A percentile compares a stretch with the other conserved stretches of the same genome.
phyloP scores from a whole-genome alignment of 2,329 filamentous ascomycete species.

The Alternaria sp. region DNA sequence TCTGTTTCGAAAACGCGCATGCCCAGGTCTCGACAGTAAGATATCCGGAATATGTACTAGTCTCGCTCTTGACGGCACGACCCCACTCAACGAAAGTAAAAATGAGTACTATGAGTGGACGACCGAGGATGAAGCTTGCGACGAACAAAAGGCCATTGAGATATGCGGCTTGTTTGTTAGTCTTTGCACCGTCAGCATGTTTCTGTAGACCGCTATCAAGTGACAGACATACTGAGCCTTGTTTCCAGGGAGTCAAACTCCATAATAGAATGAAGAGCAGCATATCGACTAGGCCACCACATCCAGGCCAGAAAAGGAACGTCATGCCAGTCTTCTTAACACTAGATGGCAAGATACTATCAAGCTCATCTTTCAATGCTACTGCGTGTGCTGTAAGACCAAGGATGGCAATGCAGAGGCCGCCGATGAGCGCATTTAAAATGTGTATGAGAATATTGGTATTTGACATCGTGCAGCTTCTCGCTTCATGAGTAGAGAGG shows the following conservation, averaged over 20 bases:
- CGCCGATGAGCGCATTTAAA: slow-evolving; percentile 12
- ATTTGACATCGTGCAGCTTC: background rate
- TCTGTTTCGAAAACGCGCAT: slow-evolving; percentile 1
- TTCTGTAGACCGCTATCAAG: background rate
- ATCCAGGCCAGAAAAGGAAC: slow-evolving; percentile 26
- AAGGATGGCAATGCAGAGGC: slow-evolving; percentile 11
- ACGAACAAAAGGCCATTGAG: slow-evolving; percentile 20
- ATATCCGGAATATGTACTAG: background rate
- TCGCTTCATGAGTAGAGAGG: background rate
- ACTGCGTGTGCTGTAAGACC: background rate
- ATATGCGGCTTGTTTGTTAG: slow-evolving; percentile 1
- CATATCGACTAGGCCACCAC: slow-evolving; percentile 21
- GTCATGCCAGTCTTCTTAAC: slow-evolving; percentile 7
- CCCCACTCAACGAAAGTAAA: slow-evolving; percentile 14
- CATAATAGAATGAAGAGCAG: slow-evolving; percentile 16
- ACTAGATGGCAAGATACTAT: background rate
- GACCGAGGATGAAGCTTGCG: slow-evolving; percentile 14
- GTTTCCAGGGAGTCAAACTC: background rate
- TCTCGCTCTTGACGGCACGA: background rate
- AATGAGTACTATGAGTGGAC: slow-evolving; percentile 19
- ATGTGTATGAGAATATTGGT: background rate
- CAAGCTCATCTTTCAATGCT: background rate
- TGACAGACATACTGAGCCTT: background rate
- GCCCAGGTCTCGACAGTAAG: slow-evolving; percentile 18
- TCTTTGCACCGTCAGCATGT: background rate